A percentile compares a stretch with the other conserved stretches of the same genome.
Evolutionary conservation across 768 basidiomycete species (phyloP).

Genomic region (Amanita subjunquillea): DNA sequence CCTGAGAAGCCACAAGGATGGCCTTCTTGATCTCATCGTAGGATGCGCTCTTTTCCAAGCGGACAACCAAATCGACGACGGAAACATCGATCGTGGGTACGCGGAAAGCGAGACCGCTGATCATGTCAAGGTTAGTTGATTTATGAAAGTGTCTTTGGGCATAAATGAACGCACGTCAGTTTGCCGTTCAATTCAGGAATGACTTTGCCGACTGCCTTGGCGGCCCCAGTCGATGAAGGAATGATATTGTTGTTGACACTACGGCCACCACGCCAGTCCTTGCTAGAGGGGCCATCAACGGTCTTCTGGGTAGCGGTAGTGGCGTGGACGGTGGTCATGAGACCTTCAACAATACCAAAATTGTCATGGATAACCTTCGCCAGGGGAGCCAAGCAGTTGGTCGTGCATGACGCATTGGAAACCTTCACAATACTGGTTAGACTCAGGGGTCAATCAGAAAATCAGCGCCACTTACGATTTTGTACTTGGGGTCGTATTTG

Average conservation of each 20-base stretch:
- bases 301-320: conserved; percentile 88
- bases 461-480: conserved; percentile 38
- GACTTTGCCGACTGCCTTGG: conserved; percentile 93
- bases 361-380: conserved; percentile 94
- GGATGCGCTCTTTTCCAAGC: conserved; percentile 66
- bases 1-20: conserved; percentile 63
- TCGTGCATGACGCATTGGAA: conserved; percentile 97
- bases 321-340: conserved; percentile 93
- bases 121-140: neutral
- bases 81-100: conserved; percentile 89
- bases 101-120: conserved; percentile 84
- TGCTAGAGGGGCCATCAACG: conserved; percentile 80
- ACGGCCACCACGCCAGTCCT: conserved; percentile 92
- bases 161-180: conserved; percentile 55
- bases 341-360: conserved; percentile 83
- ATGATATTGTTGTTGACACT: conserved; percentile 92
- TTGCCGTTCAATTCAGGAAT: conserved; percentile 89
- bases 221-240: conserved; percentile 91
- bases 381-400: conserved; percentile 91
- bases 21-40: conserved; percentile 82
- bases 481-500: conserved; percentile 74
- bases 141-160: neutral
- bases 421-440: conserved; percentile 31
- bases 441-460: neutral
- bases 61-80: conserved; percentile 88